phyloP scores from a whole-genome alignment of 2,329 filamentous ascomycete species.

The Colletotrichum brevisporum region DNA sequence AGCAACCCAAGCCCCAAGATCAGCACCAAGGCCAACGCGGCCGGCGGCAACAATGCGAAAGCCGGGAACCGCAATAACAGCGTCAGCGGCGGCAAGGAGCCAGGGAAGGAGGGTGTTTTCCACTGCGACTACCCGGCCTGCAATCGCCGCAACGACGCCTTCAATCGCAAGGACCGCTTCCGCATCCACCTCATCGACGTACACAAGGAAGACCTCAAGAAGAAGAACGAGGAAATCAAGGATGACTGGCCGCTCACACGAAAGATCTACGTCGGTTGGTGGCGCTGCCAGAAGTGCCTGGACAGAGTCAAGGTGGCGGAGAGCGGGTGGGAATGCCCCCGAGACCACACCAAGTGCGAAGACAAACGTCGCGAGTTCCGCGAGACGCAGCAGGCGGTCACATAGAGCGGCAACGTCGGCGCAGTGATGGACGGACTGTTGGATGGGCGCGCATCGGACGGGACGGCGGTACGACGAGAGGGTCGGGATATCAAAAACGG shows the following conservation, averaged over 20 bases:
- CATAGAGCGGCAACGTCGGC: background rate
- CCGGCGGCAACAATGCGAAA: slow-evolving; percentile 17
- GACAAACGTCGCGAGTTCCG: slow-evolving; percentile 41
- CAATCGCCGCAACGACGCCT: slow-evolving; percentile 59
- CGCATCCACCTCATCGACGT: slow-evolving; percentile 69
- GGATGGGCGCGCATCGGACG: background rate
- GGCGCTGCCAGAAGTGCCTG: slow-evolving; percentile 69
- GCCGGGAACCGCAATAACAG: slow-evolving; percentile 34
- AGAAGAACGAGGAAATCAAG: slow-evolving; percentile 55
- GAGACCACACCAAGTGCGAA: slow-evolving; percentile 39
- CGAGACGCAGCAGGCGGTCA: slow-evolving; percentile 20
- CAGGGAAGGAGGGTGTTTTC: slow-evolving; percentile 57
- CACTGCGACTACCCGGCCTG: slow-evolving; percentile 67
- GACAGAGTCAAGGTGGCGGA: slow-evolving; percentile 57
- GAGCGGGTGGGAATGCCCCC: slow-evolving; percentile 60
- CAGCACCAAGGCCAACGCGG: slow-evolving; percentile 26
- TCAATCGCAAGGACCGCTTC: slow-evolving; percentile 69
- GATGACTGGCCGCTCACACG: slow-evolving; percentile 57
- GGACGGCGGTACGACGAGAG: background rate
- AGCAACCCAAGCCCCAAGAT: slow-evolving; percentile 38
- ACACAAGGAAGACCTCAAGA: slow-evolving; percentile 68
- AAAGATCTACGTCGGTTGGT: slow-evolving; percentile 61
- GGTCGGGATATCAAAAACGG: slow-evolving; percentile 15
- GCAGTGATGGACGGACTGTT: background rate
- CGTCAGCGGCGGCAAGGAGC: slow-evolving; percentile 29